Conservation (phyloP, 345 rosid genomes). For the Xanthoceras sorbifolium region DNA sequence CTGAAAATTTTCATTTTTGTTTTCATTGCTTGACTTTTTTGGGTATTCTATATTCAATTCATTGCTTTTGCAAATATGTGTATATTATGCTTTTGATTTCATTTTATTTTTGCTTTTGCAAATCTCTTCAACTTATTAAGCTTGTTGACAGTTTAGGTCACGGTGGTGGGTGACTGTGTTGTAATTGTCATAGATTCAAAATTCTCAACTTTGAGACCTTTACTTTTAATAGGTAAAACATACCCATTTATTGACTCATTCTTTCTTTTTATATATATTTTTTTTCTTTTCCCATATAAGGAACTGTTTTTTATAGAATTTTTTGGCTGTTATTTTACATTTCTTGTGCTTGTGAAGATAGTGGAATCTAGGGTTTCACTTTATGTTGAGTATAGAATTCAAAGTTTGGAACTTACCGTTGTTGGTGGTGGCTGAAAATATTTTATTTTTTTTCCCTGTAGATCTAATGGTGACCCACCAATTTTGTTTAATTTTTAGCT, state of each 20-base stretch:
- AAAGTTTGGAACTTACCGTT: slow-evolving; percentile 21
- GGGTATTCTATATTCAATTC: too few relatives aligned
- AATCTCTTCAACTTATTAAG: slow-evolving; percentile 14
- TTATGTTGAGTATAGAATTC: slow-evolving; percentile 14
- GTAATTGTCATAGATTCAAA: slow-evolving; percentile 29
- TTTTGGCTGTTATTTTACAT: not conserved
- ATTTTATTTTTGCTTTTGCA: too few relatives aligned
- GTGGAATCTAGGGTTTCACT: slow-evolving; percentile 35
- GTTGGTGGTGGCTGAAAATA: slow-evolving; percentile 3
- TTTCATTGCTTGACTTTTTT: too few relatives aligned
- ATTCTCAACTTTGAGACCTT: slow-evolving; percentile 9
- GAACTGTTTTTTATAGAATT: not conserved
- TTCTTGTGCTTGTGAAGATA: not conserved
- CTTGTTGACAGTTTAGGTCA: slow-evolving; percentile 31
- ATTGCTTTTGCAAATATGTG: too few relatives aligned
- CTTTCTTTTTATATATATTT: not conserved
- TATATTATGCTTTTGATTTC: too few relatives aligned
- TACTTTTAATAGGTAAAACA: slow-evolving; percentile 22
- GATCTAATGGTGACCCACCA: slow-evolving; percentile 26
- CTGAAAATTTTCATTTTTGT: too few relatives aligned
- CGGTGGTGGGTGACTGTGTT: slow-evolving; percentile 10
- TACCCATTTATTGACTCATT: not conserved
- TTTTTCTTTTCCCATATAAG: not conserved
- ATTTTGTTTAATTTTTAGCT: slow-evolving; percentile 14
- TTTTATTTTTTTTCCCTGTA: slow-evolving; percentile 1